phyloP scores from a whole-genome alignment of 495 filamentous ascomycete species.

The Penicillium atrosanguineum region DNA sequence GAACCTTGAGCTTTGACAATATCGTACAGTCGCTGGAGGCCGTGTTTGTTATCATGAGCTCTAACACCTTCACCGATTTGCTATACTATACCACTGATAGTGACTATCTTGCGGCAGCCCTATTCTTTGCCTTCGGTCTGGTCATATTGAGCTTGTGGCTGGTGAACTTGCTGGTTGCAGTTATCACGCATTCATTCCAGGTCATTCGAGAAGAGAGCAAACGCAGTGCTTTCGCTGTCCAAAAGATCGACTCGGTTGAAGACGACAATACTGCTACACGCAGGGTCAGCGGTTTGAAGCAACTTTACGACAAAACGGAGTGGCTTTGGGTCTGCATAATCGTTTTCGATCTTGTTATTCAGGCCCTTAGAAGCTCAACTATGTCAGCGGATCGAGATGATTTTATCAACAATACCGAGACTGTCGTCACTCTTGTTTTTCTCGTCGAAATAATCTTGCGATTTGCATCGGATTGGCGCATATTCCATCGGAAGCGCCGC shows the following conservation, averaged over 20 bases:
- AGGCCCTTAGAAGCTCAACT: conserved; percentile 68
- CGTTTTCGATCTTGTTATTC: conserved; percentile 68
- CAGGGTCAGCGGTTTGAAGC: conserved; percentile 57
- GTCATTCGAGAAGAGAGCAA: conserved; percentile 97
- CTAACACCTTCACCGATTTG: conserved; percentile 92
- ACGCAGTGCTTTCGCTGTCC: conserved; percentile 84
- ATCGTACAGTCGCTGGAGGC: conserved; percentile 86
- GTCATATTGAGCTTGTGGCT: conserved; percentile 96
- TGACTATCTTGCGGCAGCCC: conserved; percentile 80
- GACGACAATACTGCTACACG: conserved; percentile 34
- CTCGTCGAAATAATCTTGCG: conserved; percentile 79
- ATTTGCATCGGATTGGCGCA: conserved; percentile 72
- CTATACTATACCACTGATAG: conserved; percentile 90
- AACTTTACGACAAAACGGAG: conserved; percentile 65
- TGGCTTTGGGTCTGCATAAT: conserved; percentile 84
- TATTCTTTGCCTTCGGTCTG: conserved; percentile 83
- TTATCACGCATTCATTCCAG: conserved; percentile 98
- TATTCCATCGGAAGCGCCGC: conserved; percentile 66
- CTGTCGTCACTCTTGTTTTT: conserved; percentile 74
- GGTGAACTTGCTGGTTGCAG: conserved; percentile 93
- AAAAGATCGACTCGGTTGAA: conserved; percentile 54
- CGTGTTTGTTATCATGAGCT: conserved; percentile 98
- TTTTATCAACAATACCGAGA: conserved; percentile 67
- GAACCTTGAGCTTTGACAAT: conserved; percentile 92
- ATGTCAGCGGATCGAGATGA: conserved; percentile 59